Percentiles rank a stretch among this genome's conserved stretches.
These are phyloP conservation scores for Triangularia setosa DNA, from an alignment of 2,329 filamentous ascomycete species.

Conservation along the genomic window DNA sequence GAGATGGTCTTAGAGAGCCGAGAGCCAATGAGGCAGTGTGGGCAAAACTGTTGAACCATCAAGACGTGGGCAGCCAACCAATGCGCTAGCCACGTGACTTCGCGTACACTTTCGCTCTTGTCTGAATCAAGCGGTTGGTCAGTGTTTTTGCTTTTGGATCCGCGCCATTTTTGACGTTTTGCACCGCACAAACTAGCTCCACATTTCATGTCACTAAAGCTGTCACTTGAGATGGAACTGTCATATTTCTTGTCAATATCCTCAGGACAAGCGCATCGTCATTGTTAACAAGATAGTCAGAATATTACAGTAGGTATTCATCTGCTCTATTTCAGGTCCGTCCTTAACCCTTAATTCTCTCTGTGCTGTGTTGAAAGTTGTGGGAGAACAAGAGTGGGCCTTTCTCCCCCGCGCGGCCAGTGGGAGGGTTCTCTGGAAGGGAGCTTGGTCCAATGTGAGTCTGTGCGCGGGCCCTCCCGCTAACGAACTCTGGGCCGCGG, in stretches of 20 bases:
- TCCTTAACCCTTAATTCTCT: too few species aligned
- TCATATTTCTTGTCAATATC: too few species aligned
- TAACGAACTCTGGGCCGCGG: conserved; percentile 21
- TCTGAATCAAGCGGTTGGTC: neutral
- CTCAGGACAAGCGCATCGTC: too few species aligned
- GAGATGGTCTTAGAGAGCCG: too few species aligned
- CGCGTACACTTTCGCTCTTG: conserved; percentile 11
- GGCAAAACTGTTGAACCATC: too few species aligned
- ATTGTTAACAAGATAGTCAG: too few species aligned
- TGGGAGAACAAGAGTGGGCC: neutral
- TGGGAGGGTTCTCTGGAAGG: neutral
- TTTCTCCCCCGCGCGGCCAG: neutral
- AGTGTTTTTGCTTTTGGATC: neutral
- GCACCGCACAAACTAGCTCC: conserved; percentile 1
- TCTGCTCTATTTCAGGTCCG: too few species aligned
- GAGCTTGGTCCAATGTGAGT: conserved; percentile 3
- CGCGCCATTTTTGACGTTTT: conserved; percentile 11
- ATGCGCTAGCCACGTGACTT: conserved; percentile 15
- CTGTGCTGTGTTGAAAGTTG: neutral
- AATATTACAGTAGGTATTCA: too few species aligned
- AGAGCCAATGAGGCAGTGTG: too few species aligned
- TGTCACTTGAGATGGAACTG: neutral
- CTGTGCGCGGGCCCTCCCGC: conserved; percentile 14
- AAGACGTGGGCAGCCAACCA: neutral
- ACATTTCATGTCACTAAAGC: neutral